Evolutionary conservation across 805 yeast genomes (phyloP), one percentile per base, ranked within the genome.

Genomic region (Cyberlindnera saturnus): DNA sequence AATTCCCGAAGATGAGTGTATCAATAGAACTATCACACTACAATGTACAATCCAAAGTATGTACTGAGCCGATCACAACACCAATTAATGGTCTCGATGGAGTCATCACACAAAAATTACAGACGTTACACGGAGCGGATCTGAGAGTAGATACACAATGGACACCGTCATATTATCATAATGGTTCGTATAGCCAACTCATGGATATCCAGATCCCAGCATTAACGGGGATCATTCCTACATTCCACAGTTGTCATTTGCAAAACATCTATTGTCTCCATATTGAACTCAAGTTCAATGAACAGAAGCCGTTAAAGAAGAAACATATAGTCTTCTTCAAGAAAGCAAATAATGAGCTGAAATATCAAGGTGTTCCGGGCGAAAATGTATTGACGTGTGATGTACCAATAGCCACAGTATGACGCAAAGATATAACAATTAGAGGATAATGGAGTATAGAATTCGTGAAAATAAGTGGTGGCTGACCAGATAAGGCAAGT

Each of bases 191-290:
- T 33, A 38, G 32, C 18, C 38, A 39, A 26, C 45, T 41, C 1
- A 16, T 44, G 1, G 35, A 40, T 3, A 40, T 52, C 13, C 39
- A 46, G 1, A 39, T 52, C 10, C 51, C 55, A 14, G 4, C 16
- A 3, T n/a, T 48, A 14, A 5, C 32, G 35, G 13, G 38, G 41
- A 4, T 16, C 50, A 5, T 41, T n/a, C 40, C 43, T 3, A 50
- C 56, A 0, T 54, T 54, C 46, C 58, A 54, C 35, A 42, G 49
- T 29, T 54, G 58, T 38, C 42, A 39, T 34, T 18, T 54, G 6
- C 58, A 54, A 26, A 54, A 54, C 40, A 40, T 54, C 34, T 54
- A 50, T 31, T 29, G 43, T 3, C 39, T 52, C 7, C 17, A 48
- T 3, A 19, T 54, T 7, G 36, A 26, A 14, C 17, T 52, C 13